Conservation (phyloP, 257 asterid genomes). For the Solanum etuberosum region DNA sequence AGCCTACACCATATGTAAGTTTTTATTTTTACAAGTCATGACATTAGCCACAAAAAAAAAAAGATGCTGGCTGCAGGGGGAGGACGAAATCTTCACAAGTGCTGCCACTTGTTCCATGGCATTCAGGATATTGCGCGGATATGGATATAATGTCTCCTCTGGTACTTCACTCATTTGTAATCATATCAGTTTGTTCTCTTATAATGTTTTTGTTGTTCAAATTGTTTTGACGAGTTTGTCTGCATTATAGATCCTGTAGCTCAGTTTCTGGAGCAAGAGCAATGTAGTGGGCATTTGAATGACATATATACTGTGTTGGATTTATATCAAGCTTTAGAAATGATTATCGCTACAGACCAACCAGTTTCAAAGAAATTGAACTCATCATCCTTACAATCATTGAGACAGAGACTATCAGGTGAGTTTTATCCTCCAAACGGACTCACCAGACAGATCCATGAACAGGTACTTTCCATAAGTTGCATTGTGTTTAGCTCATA, state of each 20-base stretch:
- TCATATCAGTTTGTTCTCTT: neutral
- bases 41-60: conserved; percentile 21
- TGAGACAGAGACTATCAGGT: conserved; percentile 31
- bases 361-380: conserved; percentile 34
- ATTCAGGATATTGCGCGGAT: conserved; percentile 52
- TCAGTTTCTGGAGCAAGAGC: conserved; percentile 27
- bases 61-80: conserved; percentile 76
- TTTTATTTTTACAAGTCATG: conserved; percentile 5
- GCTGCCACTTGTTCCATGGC: conserved; percentile 75
- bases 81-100: conserved; percentile 73
- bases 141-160: conserved; percentile 63
- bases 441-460: conserved; percentile 24
- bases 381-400: conserved; percentile 23
- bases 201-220: neutral
- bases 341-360: conserved; percentile 42
- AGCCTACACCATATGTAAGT: neutral
- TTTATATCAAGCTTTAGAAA: conserved; percentile 55
- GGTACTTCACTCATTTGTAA: conserved; percentile 28
- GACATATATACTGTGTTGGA: conserved; percentile 46
- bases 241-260: conserved; percentile 39
- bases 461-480: conserved; percentile 39
- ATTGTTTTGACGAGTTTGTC: neutral
- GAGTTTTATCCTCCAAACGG: conserved; percentile 17
- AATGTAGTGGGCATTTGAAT: conserved; percentile 31
- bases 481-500: neutral